Base-by-base conservation (phyloP, 2,329 filamentous ascomycete genomes). In the Sporothrix brunneoviolacea region DNA sequence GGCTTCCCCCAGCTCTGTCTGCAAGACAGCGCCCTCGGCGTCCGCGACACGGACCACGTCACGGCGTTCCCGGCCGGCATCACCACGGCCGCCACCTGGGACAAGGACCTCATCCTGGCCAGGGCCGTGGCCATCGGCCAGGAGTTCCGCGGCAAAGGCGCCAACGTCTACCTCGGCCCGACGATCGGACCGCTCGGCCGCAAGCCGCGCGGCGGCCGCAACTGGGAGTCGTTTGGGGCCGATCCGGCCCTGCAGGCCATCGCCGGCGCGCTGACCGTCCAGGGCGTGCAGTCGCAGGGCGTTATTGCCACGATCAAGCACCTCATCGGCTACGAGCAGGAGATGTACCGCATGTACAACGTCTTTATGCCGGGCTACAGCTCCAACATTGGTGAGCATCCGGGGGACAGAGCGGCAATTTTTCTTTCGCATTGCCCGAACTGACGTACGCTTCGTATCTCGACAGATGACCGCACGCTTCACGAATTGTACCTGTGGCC, bases 61-160 rank as follows among this genome's bases (percentile, higher is more conserved):
- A 90, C 84, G 8, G 85, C 87, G 0, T 93, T 91, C 62, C 86
- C 88, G 0, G 86, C 88, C 1, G 88, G 86, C 1, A 80, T 94
- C 48, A 88, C 86, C 2, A 82, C 84, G 0, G 88, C 84, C 0
- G 79, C 86, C 1, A 93, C 87, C 0, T 95, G 87, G 86, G 88
- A 90, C 62, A 77, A 81, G 41, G 76, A 82, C 2, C 70, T 93
- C 44, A 89, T 93, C 68, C 18, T 41, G 9, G 49, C 49, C 8
- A 42, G 49, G 4, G 49, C 28, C 42, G 21, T 0, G 79, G 83
- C 50, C 69, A 81, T 58, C 77, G 83, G 87, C 15, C 88, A 86
- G 3, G 73, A 75, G 55, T 84, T 79, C 44, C 75, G 88, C 61
- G 88, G 82, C 3, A 72, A 76, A 24, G 88, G 93, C 66, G 79